Evolutionary conservation across 345 rosid genomes (phyloP).

Genomic region (Schrenkiella parvula): DNA sequence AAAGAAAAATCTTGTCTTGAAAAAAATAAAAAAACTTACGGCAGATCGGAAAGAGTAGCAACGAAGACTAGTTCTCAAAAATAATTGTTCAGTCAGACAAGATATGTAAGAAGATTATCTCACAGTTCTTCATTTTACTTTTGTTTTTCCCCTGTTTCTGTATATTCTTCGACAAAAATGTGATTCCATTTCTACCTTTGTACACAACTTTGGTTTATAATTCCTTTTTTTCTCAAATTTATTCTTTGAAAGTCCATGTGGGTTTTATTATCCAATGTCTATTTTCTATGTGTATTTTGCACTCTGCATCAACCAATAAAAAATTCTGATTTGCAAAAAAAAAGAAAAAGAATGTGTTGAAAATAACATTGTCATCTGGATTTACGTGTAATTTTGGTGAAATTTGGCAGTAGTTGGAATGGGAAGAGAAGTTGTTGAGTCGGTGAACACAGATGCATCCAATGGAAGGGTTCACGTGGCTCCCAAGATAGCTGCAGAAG

Average conservation of each 20-base stretch:
- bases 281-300: not conserved
- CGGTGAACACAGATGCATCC: constrained; percentile 30
- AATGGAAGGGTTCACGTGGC: constrained; percentile 38
- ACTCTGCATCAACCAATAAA: not conserved
- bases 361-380: not conserved
- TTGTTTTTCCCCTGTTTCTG: not conserved
- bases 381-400: too few species aligned
- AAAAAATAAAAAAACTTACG: not conserved
- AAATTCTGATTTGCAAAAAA: not conserved
- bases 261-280: not conserved
- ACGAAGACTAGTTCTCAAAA: not conserved
- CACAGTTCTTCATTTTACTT: not conserved
- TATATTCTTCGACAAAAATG: not conserved
- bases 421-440: constrained; percentile 56
- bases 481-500: constrained; percentile 46
- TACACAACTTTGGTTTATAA: not conserved
- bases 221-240: not conserved
- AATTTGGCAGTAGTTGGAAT: constrained; percentile 46
- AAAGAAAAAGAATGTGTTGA: not conserved
- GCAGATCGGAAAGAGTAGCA: not conserved
- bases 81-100: constrained; percentile 2
- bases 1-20: constrained; percentile 6
- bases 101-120: constrained; percentile 16
- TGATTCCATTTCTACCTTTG: not conserved
- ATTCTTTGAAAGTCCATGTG: not conserved